Conservation (phyloP, 768 basidiomycete species). For the Lentinula sp. region DNA sequence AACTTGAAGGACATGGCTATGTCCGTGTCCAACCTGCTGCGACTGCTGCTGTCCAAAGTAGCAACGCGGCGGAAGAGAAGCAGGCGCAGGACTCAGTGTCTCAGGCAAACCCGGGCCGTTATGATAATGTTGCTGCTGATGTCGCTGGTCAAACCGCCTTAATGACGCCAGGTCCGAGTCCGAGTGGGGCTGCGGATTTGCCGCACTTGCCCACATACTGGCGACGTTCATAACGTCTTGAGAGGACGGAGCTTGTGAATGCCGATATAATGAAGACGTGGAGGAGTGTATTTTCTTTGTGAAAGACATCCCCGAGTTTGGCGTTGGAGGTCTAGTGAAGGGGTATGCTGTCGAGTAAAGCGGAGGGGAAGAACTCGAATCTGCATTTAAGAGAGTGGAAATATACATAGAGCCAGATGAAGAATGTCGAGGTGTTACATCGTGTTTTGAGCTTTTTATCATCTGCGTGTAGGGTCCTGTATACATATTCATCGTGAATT, state of each 20-base stretch:
- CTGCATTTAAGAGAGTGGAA: neutral
- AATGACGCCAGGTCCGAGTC: neutral
- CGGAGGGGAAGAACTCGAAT: neutral
- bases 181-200: neutral
- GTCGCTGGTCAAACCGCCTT: neutral
- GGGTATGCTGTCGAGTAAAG: neutral
- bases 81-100: neutral
- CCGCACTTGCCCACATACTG: neutral
- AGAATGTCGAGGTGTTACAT: neutral
- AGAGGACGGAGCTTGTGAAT: neutral
- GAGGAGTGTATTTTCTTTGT: neutral
- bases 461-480: neutral
- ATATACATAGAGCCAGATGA: neutral
- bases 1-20: neutral
- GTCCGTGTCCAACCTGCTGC: neutral
- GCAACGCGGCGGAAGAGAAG: neutral
- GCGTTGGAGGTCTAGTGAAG: neutral
- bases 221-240: neutral
- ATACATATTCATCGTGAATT: too few relatives aligned
- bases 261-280: neutral
- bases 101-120: neutral
- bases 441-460: neutral
- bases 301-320: neutral
- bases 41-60: neutral
- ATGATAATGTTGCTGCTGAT: neutral